phyloP scores from a whole-genome alignment of 768 basidiomycete genomes.

The Psilocybe sp. region DNA sequence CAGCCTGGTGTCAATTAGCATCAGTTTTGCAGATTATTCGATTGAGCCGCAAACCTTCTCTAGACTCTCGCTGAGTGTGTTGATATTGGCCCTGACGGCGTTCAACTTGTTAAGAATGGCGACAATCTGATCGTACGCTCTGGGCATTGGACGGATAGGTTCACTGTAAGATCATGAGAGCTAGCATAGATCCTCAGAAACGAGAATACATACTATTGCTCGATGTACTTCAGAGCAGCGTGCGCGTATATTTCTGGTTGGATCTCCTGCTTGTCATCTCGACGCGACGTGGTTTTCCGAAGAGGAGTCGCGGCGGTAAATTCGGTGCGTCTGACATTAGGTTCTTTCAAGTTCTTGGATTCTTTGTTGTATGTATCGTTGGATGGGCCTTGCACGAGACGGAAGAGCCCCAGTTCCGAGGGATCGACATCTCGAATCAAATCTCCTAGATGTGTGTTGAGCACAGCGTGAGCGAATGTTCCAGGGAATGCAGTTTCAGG shows the following conservation, averaged over 20 bases:
- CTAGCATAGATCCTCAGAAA: neutral
- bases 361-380: constrained; percentile 27
- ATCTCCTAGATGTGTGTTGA: constrained; percentile 61
- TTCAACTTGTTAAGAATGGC: constrained; percentile 37
- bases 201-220: constrained; percentile 62
- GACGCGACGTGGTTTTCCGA: constrained; percentile 39
- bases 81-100: constrained; percentile 36
- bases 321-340: constrained; percentile 57
- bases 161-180: constrained; percentile 24
- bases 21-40: neutral
- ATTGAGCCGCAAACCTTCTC: constrained; percentile 10
- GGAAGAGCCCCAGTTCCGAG: constrained; percentile 78
- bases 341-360: constrained; percentile 23
- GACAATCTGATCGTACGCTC: constrained; percentile 44
- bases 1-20: constrained; percentile 5
- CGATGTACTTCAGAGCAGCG: constrained; percentile 74
- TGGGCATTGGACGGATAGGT: constrained; percentile 48
- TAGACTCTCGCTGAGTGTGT: constrained; percentile 12
- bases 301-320: constrained; percentile 74
- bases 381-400: constrained; percentile 37
- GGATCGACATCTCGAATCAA: constrained; percentile 79
- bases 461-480: constrained; percentile 55
- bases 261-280: constrained; percentile 42
- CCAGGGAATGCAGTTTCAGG: constrained; percentile 30
- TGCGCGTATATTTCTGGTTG: constrained; percentile 76